Percentiles rank a stretch among this genome's conserved stretches.
Conservation (phyloP, 140 eudicot genomes). For the Cichorium intybus region DNA sequence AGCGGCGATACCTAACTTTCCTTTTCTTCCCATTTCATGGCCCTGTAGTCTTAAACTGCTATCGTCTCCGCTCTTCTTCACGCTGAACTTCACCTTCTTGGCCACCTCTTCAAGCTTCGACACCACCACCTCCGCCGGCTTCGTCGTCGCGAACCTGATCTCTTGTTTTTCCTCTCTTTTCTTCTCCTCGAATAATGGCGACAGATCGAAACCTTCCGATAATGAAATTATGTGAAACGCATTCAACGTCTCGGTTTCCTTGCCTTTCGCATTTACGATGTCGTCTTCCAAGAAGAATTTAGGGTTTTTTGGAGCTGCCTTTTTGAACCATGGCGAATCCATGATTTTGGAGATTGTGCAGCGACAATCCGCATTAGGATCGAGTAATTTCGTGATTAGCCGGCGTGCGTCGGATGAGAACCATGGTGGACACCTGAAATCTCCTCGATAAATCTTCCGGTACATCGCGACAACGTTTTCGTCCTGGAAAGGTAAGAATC, state of each 20-base stretch:
- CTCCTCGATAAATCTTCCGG: conserved; percentile 67
- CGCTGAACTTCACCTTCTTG: conserved; percentile 36
- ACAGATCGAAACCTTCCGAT: conserved; percentile 76
- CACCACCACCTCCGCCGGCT: conserved; percentile 52
- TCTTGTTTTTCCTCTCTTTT: conserved; percentile 46
- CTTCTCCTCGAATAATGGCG: conserved; percentile 78
- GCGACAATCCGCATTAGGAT: conserved; percentile 69
- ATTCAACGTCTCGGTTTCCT: conserved; percentile 46
- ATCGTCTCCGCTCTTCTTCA: conserved; percentile 44
- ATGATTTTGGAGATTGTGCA: conserved; percentile 47
- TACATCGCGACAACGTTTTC: conserved; percentile 72
- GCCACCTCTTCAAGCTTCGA: conserved; percentile 58
- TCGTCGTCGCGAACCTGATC: conserved; percentile 64
- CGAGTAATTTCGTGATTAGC: conserved; percentile 57
- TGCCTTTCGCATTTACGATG: conserved; percentile 10
- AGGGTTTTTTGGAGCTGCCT: conserved; percentile 26
- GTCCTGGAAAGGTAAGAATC: conserved; percentile 74
- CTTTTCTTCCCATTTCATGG: conserved; percentile 50
- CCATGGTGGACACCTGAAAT: conserved; percentile 90
- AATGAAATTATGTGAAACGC: conserved; percentile 86
- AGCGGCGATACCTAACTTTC: conserved; percentile 51
- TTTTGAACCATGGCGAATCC: conserved; percentile 71
- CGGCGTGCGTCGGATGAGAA: conserved; percentile 59
- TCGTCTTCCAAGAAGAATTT: conserved; percentile 24
- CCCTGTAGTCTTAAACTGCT: conserved; percentile 57